Evolutionary conservation across 1,284 basidiomycete species (phyloP).

Genomic region (Prillingera fragicola): DNA sequence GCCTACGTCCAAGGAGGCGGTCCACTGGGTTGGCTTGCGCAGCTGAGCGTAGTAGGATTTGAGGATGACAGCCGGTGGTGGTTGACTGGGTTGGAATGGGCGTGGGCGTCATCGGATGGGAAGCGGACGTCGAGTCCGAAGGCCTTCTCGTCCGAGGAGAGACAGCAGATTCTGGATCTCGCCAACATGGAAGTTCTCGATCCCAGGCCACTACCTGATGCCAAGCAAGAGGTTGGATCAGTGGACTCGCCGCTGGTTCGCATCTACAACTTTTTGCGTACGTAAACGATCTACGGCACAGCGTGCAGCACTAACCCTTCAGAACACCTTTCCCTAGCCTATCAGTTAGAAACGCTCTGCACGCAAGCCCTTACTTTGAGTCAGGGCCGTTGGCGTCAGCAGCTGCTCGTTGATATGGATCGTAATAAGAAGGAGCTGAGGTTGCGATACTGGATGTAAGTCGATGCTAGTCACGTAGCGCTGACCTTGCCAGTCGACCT

Average conservation of each 20-base stretch:
- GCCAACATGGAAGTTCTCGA: constrained; percentile 35
- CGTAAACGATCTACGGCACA: too few relatives aligned
- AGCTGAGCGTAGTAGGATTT: constrained; percentile 38
- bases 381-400: constrained; percentile 32
- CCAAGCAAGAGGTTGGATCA: background rate
- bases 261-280: constrained; percentile 41
- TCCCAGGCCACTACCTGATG: constrained; percentile 13
- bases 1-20: constrained; percentile 31
- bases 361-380: constrained; percentile 33
- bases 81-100: constrained; percentile 42
- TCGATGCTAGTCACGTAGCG: background rate
- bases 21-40: constrained; percentile 30
- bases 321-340: constrained; percentile 41
- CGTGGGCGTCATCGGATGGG: constrained; percentile 32
- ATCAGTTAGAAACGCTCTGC: constrained; percentile 40
- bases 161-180: constrained; percentile 38
- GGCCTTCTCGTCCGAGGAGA: constrained; percentile 28
- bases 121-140: constrained; percentile 12
- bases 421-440: constrained; percentile 26
- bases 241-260: constrained; percentile 40
- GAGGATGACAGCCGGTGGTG: constrained; percentile 38
- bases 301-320: background rate
- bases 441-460: constrained; percentile 36
- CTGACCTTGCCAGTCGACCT: constrained; percentile 7
- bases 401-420: constrained; percentile 37